A percentile compares a stretch with the other conserved stretches of the same genome.
phyloP scores from a whole-genome alignment of 1,284 basidiomycete species.

The Cutaneotrichosporon sp. region DNA sequence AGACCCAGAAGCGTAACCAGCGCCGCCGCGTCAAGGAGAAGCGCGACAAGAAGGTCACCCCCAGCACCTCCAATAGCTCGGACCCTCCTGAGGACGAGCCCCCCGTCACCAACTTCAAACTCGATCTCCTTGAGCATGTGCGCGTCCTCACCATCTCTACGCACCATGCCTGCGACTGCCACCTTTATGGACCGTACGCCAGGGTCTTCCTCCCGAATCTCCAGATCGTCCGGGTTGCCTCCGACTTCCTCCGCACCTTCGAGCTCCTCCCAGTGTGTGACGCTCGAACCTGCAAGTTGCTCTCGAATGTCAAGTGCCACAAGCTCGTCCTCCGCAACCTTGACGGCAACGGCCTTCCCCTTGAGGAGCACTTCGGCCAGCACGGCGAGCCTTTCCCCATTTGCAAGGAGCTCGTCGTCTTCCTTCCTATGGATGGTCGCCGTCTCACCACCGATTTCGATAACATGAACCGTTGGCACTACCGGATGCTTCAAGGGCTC shows the following conservation, averaged over 20 bases:
- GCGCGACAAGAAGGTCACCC: background rate
- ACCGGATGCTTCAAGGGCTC: background rate
- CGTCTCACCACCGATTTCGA: background rate
- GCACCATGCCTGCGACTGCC: constrained; percentile 13
- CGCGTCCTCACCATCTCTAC: constrained; percentile 6
- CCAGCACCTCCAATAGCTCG: no score
- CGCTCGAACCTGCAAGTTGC: background rate
- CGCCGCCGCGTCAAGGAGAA: background rate
- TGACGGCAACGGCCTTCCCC: constrained; percentile 1
- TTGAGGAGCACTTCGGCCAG: background rate
- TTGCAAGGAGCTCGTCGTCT: background rate
- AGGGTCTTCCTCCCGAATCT: constrained; percentile 1
- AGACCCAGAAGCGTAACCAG: background rate
- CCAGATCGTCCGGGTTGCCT: constrained; percentile 1
- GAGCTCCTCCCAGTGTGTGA: constrained; percentile 3
- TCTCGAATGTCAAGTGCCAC: background rate
- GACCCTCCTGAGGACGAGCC: background rate
- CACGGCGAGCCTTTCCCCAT: background rate
- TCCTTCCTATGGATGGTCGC: background rate
- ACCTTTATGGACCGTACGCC: background rate
- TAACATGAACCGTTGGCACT: background rate
- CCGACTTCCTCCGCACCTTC: background rate
- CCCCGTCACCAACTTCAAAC: constrained; percentile 3
- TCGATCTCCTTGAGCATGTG: constrained; percentile 6
- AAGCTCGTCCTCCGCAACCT: constrained; percentile 15